Base-by-base conservation (phyloP, 495 filamentous ascomycete genomes). In the Hyphodiscus hymeniophilus region DNA sequence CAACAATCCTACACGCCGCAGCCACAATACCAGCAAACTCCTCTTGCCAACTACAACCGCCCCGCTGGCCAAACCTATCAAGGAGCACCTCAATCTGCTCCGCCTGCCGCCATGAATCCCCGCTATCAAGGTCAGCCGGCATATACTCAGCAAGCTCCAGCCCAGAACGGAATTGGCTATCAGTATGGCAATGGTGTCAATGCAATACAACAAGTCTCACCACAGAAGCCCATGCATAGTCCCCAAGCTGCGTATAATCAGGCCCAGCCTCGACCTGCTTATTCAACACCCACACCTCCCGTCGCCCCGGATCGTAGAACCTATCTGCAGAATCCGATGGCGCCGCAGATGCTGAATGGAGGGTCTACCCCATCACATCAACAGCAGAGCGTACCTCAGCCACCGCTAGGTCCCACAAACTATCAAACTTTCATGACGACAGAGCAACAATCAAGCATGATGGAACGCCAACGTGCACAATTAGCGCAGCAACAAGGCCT, bases 401-500 rank as follows among this genome's bases (percentile, higher is more conserved):
- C 30, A 17, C 22, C 13, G 21, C 15, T 41, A 7, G 45, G 45
- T 2, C 15, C 26, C 8, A 59, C 53, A 12, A 42, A 40, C 24
- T 61, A 59, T 28, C 55, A 45, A 45, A 59, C 59, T 0, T 50
- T 54, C 40, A 46, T 61, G 50, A 59, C 41, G 13, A 31, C 50
- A 18, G 47, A 39, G 15, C 33, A 61, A 34, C 56, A 61, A 28
- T 34, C 50, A n/a, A 57, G 28, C 30, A 53, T 61, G 44, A 56
- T 59, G 46, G 56, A 59, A 17, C 52, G 53, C n/a, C 56, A 58
- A 38, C 35, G 52, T 22, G 56, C 52, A 41, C 59, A 59, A 31
- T 38, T 58, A 21, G 52, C 48, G 16, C 45, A 56, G 28, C 57
- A 60, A 36, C 51, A 54, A 38, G 24, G 17, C 8, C 22, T 49